Evolutionary conservation across 371 early-diverging fungal genomes (phyloP).

Genomic region (Dentiscutata heterogama): DNA sequence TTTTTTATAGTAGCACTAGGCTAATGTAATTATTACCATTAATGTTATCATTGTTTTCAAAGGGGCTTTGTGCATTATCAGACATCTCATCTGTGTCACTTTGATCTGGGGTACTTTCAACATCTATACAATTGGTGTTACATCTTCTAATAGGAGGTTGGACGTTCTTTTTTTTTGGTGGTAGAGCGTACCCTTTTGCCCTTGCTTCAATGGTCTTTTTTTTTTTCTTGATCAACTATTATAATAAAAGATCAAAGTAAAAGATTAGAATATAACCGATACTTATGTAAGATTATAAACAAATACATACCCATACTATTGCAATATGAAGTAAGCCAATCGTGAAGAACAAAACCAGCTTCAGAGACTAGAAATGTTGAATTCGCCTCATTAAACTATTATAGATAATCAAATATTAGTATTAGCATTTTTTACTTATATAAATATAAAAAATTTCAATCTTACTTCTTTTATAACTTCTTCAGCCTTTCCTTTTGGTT

Average conservation of each 20-base stretch:
- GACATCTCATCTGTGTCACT: no score
- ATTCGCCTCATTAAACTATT: neutral
- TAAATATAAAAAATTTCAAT: neutral
- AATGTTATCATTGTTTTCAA: no score
- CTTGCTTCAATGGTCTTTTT: no score
- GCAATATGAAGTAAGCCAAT: neutral
- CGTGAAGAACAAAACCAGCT: neutral
- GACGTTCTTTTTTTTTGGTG: no score
- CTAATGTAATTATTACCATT: no score
- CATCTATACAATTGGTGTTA: no score
- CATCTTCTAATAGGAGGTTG: no score
- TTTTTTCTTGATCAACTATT: neutral
- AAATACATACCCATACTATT: neutral
- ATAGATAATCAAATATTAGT: neutral
- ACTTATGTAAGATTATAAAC: neutral
- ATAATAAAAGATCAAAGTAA: neutral
- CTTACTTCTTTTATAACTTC: slow-evolving; percentile 7
- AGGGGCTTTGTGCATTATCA: no score
- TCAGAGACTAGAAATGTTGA: neutral
- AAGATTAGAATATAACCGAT: neutral
- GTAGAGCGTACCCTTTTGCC: no score
- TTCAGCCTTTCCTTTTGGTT: neutral
- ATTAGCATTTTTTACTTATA: neutral
- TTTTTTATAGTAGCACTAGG: no score
- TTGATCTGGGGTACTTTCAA: no score